Evolutionary conservation across 345 rosid species (phyloP), one percentile per base, ranked within the genome.

Genomic region (Heritiera fomes): DNA sequence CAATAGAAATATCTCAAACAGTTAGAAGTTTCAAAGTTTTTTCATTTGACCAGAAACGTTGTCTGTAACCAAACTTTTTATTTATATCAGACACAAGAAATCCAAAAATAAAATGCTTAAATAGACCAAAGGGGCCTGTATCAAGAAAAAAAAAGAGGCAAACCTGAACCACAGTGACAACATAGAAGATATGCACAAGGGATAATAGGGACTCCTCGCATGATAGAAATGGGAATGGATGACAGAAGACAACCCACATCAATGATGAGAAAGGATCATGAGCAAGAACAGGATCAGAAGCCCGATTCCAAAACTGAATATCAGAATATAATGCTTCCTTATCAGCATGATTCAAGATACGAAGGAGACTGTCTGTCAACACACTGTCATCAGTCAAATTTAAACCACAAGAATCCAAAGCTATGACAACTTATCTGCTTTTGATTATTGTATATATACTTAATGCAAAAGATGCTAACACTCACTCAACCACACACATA

Each of bases 161-260:
- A 72, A 94, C 99, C 99, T 96, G 99, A 80, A 88, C 83, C 63
- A 92, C 53, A 56, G 91, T 83, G 76, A 92, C 97, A 71, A 77
- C 80, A 82, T 96, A 86, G 89, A 94, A 96, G 59, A 91, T 49
- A 87, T 94, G 99, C 83, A 96, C 90, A 73, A 94, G 92, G 65
- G 97, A 87, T 73, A 94, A 70, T 66, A 96, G 78, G 75, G 97
- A 92, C 65, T 92, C 91, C 84, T 89, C 82, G 67, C 99, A 91
- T 32, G 87, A 87, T 64, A 96, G 65, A 83, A 94, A 92, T 75
- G 97, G 98, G 78, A 65, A 82, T 45, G 99, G 99, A 82, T 94
- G 99, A 83, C 97, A 96, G 85, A 87, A 96, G 77, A 96, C 85
- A 86, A 89, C 84, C 98, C 98, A 96, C 94, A 94, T 94, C 84